These are phyloP conservation scores for Henckelia pumila DNA, from an alignment of 257 asterid species.

Conservation along the genomic window DNA sequence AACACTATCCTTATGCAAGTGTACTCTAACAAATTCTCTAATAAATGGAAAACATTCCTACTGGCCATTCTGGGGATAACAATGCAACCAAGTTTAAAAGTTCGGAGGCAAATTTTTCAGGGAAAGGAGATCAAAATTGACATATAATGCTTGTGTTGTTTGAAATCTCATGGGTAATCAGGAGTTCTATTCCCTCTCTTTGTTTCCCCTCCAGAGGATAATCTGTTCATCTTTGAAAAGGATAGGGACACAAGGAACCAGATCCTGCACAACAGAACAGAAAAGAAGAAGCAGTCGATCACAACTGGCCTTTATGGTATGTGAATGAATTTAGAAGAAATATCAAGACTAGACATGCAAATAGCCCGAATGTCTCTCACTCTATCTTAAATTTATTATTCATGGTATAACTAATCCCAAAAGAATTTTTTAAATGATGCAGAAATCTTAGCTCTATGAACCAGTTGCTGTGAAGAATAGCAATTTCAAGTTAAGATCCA, in stretches of 20 bases:
- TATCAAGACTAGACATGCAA: not conserved
- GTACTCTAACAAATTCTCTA: too few relatives aligned
- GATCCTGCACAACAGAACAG: conserved; percentile 47
- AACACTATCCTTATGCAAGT: too few relatives aligned
- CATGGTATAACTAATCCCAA: not conserved
- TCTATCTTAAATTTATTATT: too few relatives aligned
- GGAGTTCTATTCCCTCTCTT: conserved; percentile 28
- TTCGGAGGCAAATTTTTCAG: not conserved
- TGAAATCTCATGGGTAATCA: not conserved
- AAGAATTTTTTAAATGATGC: not conserved
- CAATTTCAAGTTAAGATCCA: conserved; percentile 9
- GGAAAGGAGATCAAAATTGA: not conserved
- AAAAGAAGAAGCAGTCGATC: not conserved
- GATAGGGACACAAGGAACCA: conserved; percentile 85
- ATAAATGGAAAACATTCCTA: not conserved
- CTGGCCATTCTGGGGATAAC: not conserved
- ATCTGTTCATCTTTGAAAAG: conserved; percentile 81
- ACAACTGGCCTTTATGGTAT: not conserved
- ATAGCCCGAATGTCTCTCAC: not conserved
- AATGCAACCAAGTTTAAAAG: not conserved
- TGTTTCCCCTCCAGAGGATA: conserved; percentile 71
- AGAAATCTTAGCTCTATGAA: not conserved
- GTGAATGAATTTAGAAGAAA: not conserved
- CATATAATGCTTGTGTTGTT: not conserved
- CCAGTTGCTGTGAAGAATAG: too few relatives aligned